A percentile compares a stretch with the other conserved stretches of the same genome.
These are phyloP conservation scores for Globisporangium radiosum DNA, from an alignment of 352 stramenopile genomes.

Conservation along the genomic window DNA sequence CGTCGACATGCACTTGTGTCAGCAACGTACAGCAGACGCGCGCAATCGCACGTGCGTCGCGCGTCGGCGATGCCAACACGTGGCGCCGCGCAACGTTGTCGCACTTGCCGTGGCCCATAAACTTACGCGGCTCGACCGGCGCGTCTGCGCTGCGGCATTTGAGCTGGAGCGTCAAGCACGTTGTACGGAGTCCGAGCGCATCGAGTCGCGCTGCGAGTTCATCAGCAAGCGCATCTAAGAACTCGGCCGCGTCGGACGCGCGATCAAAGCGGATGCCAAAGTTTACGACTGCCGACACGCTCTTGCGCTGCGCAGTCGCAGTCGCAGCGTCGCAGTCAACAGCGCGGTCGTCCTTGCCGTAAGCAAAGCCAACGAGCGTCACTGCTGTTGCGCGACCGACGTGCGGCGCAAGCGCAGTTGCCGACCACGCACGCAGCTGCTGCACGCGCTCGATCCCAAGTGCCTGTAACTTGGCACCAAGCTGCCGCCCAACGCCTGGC, in stretches of 20 bases:
- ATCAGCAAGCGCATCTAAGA: constrained; percentile 71
- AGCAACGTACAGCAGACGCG: constrained; percentile 53
- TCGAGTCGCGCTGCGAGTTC: constrained; percentile 65
- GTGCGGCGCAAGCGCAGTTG: constrained; percentile 39
- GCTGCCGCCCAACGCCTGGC: constrained; percentile 72
- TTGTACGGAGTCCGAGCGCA: constrained; percentile 45
- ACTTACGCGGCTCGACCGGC: constrained; percentile 75
- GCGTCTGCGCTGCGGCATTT: constrained; percentile 72
- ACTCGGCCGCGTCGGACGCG: constrained; percentile 65
- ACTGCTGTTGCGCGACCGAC: constrained; percentile 68
- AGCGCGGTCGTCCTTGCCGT: constrained; percentile 64
- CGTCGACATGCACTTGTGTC: constrained; percentile 47
- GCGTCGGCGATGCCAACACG: constrained; percentile 43
- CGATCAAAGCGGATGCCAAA: constrained; percentile 89
- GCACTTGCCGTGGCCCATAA: constrained; percentile 82
- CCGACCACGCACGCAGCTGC: constrained; percentile 50
- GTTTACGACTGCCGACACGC: constrained; percentile 89
- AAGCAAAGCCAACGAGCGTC: constrained; percentile 70
- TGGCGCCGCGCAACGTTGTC: constrained; percentile 83
- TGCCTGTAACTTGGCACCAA: constrained; percentile 59
- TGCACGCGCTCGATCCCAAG: constrained; percentile 53
- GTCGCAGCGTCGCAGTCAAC: constrained; percentile 46
- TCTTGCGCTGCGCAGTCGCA: constrained; percentile 71
- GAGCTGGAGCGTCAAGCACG: constrained; percentile 75
- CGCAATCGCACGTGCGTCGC: constrained; percentile 46